phyloP scores from a whole-genome alignment of 768 basidiomycete species.

The Suillus occidentalis region DNA sequence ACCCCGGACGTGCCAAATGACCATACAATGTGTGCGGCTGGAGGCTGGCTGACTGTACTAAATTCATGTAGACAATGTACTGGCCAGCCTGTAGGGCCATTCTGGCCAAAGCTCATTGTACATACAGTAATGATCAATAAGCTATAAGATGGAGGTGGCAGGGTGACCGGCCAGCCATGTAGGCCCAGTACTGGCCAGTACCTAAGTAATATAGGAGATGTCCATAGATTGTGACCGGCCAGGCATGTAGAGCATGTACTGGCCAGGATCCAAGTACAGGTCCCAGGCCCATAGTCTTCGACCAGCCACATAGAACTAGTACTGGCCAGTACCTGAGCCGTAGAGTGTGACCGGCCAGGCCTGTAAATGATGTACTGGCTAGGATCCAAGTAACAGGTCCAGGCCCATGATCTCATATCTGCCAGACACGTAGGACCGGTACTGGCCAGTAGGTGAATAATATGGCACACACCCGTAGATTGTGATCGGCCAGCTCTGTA shows the following conservation, averaged over 20 bases:
- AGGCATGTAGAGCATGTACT: background rate
- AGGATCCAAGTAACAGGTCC: background rate
- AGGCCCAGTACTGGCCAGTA: background rate
- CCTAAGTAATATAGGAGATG: no score
- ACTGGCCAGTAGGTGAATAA: background rate
- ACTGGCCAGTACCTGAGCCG: background rate
- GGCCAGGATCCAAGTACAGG: background rate
- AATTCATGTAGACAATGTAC: no score
- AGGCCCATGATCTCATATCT: background rate
- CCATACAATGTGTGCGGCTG: no score
- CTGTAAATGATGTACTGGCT: background rate
- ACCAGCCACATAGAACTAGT: background rate
- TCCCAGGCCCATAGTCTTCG: background rate
- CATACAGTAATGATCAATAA: no score
- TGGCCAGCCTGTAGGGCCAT: no score
- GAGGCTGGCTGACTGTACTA: no score
- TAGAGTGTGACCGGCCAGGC: background rate
- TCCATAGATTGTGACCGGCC: background rate
- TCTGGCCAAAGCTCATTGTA: no score
- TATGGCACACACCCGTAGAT: background rate
- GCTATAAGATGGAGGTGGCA: no score
- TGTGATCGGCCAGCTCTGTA: background rate
- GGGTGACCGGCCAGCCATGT: background rate
- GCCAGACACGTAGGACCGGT: background rate
- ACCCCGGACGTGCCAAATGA: no score